Conservation (phyloP, 768 basidiomycete genomes). For the Phylloporus sp. region DNA sequence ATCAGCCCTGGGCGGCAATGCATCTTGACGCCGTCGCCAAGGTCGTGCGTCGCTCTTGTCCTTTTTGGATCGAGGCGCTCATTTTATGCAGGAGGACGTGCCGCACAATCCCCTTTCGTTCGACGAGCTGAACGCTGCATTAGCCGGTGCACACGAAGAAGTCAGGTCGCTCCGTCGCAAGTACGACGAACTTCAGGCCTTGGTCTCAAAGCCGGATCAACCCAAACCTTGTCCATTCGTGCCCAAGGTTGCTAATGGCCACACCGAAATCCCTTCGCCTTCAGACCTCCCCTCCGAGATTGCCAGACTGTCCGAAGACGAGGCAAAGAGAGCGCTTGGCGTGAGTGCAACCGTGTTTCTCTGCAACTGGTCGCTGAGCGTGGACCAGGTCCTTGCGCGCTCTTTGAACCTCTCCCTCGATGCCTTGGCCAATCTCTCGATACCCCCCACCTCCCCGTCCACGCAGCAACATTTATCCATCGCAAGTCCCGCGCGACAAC, state of each 20-base stretch:
- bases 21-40: constrained; percentile 9
- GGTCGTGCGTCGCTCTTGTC: constrained; percentile 4
- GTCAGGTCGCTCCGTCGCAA: constrained; percentile 21
- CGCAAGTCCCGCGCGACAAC: not conserved
- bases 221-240: not conserved
- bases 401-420: constrained; percentile 12
- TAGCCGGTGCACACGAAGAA: constrained; percentile 21
- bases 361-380: not conserved
- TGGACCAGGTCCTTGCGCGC: constrained; percentile 8
- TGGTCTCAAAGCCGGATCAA: constrained; percentile 14
- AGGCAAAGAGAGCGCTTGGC: constrained; percentile 18
- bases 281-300: constrained; percentile 13
- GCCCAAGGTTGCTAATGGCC: not conserved
- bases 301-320: constrained; percentile 17
- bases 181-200: constrained; percentile 22
- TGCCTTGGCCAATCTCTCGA: not conserved
- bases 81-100: constrained; percentile 8
- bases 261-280: not conserved
- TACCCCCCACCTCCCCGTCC: not conserved
- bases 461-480: not conserved
- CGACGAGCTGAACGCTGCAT: constrained; percentile 22
- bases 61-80: not conserved
- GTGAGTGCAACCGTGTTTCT: constrained; percentile 14
- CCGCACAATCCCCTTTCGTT: constrained; percentile 19
- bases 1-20: constrained; percentile 11